Evolutionary conservation across 345 rosid genomes (phyloP), one percentile per base, ranked within the genome.

Genomic region (Raphanus sativus): DNA sequence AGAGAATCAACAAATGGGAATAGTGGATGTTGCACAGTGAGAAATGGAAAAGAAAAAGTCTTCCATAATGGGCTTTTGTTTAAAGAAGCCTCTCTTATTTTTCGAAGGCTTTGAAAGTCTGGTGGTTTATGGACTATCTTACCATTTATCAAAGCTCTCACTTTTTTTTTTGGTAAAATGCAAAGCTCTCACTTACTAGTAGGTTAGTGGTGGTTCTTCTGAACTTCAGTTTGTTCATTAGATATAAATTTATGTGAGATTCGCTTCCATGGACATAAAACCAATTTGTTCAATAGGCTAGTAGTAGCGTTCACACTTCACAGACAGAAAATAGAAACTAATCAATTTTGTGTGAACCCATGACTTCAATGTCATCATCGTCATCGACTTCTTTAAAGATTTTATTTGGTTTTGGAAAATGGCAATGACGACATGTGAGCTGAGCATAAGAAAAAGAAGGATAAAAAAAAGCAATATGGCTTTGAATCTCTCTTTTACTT

Each of bases 331-430:
- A 33, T 30, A 50, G 62, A 68, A 70, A 38, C 66, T 17, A 55
- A 64, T 24, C 3, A 45, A 61, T 64, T 21, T 21, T 40, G 54
- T 70, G 34, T 70, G 65, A 70, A 34, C 38, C 64, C 73, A 78
- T 73, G 77, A 79, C 78, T 69, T 79, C 3, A 76, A 59, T 3
- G 63, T 71, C 11, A 66, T 66, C 45, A 59, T 71, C 36, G 48
- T 58, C 48, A 26, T 60, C 75, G 71, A 80, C 82, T 79, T 67
- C 36, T 61, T 11, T 55, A 32, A 69, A 74, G 62, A 74, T 79
- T 74, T 21, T 55, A 58, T 52, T 66, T 74, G 75, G 74, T 69
- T 67, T 70, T 65, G 75, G 45, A 69, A 75, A 26, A 64, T 80
- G 21, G 45, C 75, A 74, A 80, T 70, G 79, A 73, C 75, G 62